Conservation (phyloP, 140 eudicot genomes). For the Cichorium intybus region DNA sequence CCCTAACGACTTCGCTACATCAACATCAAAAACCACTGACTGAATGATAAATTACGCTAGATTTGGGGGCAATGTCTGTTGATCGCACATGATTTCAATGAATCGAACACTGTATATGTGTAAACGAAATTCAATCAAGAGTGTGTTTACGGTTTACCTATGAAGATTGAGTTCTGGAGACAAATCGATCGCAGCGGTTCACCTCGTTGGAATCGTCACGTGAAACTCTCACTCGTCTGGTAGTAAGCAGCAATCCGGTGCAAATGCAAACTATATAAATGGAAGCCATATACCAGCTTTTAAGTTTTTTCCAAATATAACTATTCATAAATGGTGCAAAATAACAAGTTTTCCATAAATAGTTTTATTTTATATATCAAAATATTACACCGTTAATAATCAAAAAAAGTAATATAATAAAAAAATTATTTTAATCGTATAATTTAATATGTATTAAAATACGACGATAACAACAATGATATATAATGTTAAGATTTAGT, state of each 20-base stretch:
- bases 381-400: too few species aligned
- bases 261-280: not conserved
- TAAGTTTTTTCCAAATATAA: not conserved
- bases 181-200: not conserved
- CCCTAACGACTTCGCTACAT: conserved; percentile 9
- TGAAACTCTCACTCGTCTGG: conserved; percentile 15
- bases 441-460: too few species aligned
- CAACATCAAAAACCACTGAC: conserved; percentile 3
- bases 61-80: conserved; percentile 1
- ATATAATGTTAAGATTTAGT: too few species aligned
- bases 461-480: too few species aligned
- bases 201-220: conserved; percentile 19
- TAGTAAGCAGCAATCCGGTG: not conserved
- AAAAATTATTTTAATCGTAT: too few species aligned
- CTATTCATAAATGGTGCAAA: not conserved
- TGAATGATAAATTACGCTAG: not conserved
- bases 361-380: not conserved
- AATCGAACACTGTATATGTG: conserved; percentile 1
- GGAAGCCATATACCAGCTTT: not conserved
- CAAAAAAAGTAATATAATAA: too few species aligned
- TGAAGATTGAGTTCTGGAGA: conserved; percentile 16
- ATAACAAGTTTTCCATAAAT: not conserved
- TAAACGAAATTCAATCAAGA: not conserved
- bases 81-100: not conserved
- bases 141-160: not conserved